Percentiles rank a stretch among this genome's conserved stretches.
phyloP scores from a whole-genome alignment of 176 grass and related monocot species.

The Elymus sibiricus region DNA sequence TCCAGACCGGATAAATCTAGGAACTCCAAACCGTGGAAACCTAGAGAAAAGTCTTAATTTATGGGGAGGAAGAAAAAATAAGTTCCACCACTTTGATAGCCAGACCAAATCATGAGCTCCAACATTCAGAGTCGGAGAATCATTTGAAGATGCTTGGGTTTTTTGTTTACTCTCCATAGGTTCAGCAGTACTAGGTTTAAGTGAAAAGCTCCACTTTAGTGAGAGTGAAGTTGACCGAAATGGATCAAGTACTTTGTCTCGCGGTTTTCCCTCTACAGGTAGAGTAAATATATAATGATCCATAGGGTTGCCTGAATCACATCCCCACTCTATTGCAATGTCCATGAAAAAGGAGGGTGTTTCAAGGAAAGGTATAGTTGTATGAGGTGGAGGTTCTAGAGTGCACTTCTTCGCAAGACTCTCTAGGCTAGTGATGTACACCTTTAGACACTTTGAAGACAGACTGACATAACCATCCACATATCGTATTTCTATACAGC shows the following conservation, averaged over 20 bases:
- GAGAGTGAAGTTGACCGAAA: conserved; percentile 95
- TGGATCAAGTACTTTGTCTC: conserved; percentile 77
- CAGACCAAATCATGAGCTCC: conserved; percentile 83
- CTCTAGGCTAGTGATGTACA: conserved; percentile 68
- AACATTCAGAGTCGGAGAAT: conserved; percentile 66
- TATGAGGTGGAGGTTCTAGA: conserved; percentile 63
- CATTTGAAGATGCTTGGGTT: conserved; percentile 24
- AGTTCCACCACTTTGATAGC: conserved; percentile 76
- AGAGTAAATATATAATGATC: conserved; percentile 92
- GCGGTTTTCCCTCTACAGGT: conserved; percentile 74
- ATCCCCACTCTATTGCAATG: conserved; percentile 90
- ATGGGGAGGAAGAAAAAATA: conserved; percentile 90
- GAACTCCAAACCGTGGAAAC: conserved; percentile 94
- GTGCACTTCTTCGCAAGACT: conserved; percentile 67
- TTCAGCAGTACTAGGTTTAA: conserved; percentile 49
- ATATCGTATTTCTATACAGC: conserved; percentile 81
- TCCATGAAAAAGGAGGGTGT: conserved; percentile 74
- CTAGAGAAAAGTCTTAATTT: conserved; percentile 95
- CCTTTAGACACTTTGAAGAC: conserved; percentile 55
- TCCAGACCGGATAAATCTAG: conserved; percentile 83
- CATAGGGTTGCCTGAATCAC: conserved; percentile 84
- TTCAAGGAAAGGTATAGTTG: conserved; percentile 66
- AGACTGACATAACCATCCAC: conserved; percentile 82
- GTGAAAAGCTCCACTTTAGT: conserved; percentile 91
- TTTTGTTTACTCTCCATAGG: conserved; percentile 36